A percentile compares a stretch with the other conserved stretches of the same genome.
phyloP scores from a whole-genome alignment of 257 asterid species.

The Henckelia pumila region DNA sequence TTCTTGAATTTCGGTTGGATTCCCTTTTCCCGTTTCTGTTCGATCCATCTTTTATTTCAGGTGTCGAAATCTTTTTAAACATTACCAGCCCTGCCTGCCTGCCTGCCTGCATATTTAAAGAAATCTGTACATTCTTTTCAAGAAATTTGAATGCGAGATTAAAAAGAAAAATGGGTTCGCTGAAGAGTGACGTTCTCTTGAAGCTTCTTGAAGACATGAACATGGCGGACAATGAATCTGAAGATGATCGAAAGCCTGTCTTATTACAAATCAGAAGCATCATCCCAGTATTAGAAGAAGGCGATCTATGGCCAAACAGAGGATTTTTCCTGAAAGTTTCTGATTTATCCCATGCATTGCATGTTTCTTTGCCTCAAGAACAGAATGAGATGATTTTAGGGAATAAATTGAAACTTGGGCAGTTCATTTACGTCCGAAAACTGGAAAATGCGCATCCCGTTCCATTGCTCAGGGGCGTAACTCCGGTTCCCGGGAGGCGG shows the following conservation, averaged over 20 bases:
- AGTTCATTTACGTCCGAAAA: constrained; percentile 46
- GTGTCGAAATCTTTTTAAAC: constrained; percentile 6
- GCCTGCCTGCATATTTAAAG: background rate
- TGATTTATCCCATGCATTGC: constrained; percentile 60
- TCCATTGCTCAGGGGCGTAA: constrained; percentile 56
- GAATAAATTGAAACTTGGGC: constrained; percentile 60
- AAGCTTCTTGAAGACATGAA: constrained; percentile 61
- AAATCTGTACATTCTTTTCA: constrained; percentile 4
- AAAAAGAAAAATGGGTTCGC: constrained; percentile 39
- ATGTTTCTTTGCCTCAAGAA: constrained; percentile 55
- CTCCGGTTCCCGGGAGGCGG: constrained; percentile 59
- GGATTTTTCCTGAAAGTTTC: constrained; percentile 73
- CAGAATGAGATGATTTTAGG: constrained; percentile 63
- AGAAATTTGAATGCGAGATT: background rate
- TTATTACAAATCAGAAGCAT: constrained; percentile 70
- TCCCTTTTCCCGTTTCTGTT: background rate
- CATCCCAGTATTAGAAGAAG: constrained; percentile 72
- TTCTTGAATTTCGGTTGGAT: background rate
- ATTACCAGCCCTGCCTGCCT: background rate
- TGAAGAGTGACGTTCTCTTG: constrained; percentile 56
- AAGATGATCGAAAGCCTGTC: constrained; percentile 39
- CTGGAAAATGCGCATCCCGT: constrained; percentile 54
- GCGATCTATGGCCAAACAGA: constrained; percentile 63
- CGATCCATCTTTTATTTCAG: background rate
- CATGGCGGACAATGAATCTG: constrained; percentile 18